Conservation (phyloP, 805 yeast species). For the Myxozyma mucilagina region DNA sequence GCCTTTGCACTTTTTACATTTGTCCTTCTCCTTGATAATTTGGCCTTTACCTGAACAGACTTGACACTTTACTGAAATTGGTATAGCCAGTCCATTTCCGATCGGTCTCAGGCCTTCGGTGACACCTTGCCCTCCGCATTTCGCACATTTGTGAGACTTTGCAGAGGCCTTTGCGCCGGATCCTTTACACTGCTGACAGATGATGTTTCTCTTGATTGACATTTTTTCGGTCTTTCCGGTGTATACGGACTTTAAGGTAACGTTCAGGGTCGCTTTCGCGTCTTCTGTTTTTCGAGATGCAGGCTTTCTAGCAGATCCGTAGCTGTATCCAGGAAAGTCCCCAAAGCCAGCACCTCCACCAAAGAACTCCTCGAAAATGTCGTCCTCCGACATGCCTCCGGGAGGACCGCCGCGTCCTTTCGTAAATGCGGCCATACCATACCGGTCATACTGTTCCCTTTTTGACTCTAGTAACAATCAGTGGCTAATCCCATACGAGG, state of each 20-base stretch:
- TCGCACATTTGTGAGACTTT: slow-evolving; percentile 54
- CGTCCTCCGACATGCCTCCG: slow-evolving; percentile 43
- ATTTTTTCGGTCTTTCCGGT: slow-evolving; percentile 79
- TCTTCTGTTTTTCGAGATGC: slow-evolving; percentile 54
- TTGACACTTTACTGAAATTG: slow-evolving; percentile 60
- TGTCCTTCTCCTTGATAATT: slow-evolving; percentile 60
- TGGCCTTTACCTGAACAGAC: slow-evolving; percentile 73
- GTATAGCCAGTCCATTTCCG: slow-evolving; percentile 74
- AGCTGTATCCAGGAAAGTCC: slow-evolving; percentile 18
- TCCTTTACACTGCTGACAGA: slow-evolving; percentile 62
- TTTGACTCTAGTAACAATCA: slow-evolving; percentile 21
- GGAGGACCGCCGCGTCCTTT: slow-evolving; percentile 47
- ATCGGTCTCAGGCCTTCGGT: slow-evolving; percentile 60
- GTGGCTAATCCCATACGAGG: background rate
- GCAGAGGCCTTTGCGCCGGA: slow-evolving; percentile 69
- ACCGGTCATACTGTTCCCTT: slow-evolving; percentile 43
- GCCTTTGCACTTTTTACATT: slow-evolving; percentile 78
- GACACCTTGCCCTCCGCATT: slow-evolving; percentile 73
- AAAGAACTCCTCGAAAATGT: slow-evolving; percentile 71
- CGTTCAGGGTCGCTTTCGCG: slow-evolving; percentile 63
- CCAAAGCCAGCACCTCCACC: slow-evolving; percentile 35
- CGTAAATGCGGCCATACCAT: slow-evolving; percentile 36
- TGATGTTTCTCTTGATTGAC: slow-evolving; percentile 65
- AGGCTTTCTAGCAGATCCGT: slow-evolving; percentile 30
- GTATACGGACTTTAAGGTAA: slow-evolving; percentile 72